Percentiles rank a stretch among this genome's conserved stretches.
Conservation (phyloP, 306 rosid species). For the Erythrophleum fordii region DNA sequence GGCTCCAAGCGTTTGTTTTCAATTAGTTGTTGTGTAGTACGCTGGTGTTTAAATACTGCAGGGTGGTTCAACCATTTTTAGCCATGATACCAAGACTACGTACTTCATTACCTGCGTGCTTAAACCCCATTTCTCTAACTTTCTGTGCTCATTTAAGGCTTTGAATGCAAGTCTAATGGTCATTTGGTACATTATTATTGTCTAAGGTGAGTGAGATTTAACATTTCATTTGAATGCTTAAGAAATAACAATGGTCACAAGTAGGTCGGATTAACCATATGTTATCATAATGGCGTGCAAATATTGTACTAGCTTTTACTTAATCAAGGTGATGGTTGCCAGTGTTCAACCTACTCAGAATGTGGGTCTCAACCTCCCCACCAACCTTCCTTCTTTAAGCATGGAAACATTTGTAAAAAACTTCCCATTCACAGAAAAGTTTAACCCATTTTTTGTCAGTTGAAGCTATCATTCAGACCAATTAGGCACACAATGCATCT, state of each 20-base stretch:
- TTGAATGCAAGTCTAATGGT: background rate
- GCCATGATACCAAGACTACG: background rate
- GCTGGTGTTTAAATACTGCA: background rate
- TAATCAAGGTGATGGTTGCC: slow-evolving; percentile 33
- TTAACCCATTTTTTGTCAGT: background rate
- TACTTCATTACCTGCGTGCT: background rate
- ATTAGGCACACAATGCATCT: no score
- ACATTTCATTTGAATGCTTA: slow-evolving; percentile 22
- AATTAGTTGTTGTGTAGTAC: background rate
- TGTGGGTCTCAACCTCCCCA: slow-evolving; percentile 44
- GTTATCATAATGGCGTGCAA: slow-evolving; percentile 18
- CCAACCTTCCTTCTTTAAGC: slow-evolving; percentile 40
- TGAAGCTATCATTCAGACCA: no score
- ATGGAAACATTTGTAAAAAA: background rate
- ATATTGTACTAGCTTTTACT: background rate
- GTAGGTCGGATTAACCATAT: slow-evolving; percentile 9
- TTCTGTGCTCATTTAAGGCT: background rate
- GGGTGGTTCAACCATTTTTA: background rate
- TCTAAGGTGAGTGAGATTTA: slow-evolving; percentile 35
- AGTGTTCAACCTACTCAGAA: slow-evolving; percentile 28
- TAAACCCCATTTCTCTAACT: background rate
- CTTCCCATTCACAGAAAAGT: background rate
- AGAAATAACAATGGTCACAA: slow-evolving; percentile 18
- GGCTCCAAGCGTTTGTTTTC: background rate
- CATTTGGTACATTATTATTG: slow-evolving; percentile 35